phyloP scores from a whole-genome alignment of 169 alveolate species.

The Eimeria necatrix region DNA sequence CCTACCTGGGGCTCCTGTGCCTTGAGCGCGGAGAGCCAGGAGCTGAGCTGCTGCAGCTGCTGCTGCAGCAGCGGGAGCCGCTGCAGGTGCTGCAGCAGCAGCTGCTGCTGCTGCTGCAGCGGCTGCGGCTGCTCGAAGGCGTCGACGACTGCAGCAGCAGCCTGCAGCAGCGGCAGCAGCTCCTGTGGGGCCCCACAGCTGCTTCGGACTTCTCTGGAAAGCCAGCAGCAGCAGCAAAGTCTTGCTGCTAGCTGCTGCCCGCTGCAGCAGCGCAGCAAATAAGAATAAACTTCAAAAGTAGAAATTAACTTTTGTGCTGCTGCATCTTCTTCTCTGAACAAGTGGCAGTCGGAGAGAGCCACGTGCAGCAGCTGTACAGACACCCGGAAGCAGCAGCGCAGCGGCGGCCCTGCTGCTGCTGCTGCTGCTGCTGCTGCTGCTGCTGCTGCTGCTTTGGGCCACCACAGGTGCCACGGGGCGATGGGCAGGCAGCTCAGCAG shows the following conservation, averaged over 20 bases:
- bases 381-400: conserved; percentile 50
- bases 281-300: conserved; percentile 66
- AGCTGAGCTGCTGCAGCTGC: conserved; percentile 25
- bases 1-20: conserved; percentile 25
- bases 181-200: conserved; percentile 45
- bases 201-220: conserved; percentile 55
- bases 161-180: conserved; percentile 30
- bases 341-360: conserved; percentile 46
- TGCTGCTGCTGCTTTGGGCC: conserved; percentile 18
- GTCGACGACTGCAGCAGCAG: conserved; percentile 59
- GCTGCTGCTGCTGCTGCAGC: conserved; percentile 25
- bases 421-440: not conserved
- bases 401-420: too few species aligned
- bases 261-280: conserved; percentile 21
- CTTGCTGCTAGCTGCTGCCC: conserved; percentile 74
- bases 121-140: conserved; percentile 21
- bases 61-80: not conserved
- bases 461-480: conserved; percentile 42
- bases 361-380: conserved; percentile 70
- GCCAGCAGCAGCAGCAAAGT: conserved; percentile 64
- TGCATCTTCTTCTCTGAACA: conserved; percentile 68
- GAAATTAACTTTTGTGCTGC: conserved; percentile 59
- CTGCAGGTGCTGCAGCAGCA: conserved; percentile 39
- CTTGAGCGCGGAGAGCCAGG: conserved; percentile 16
- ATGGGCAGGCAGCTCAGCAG: conserved; percentile 25